phyloP scores from a whole-genome alignment of 768 basidiomycete genomes.

The Suillus plorans region DNA sequence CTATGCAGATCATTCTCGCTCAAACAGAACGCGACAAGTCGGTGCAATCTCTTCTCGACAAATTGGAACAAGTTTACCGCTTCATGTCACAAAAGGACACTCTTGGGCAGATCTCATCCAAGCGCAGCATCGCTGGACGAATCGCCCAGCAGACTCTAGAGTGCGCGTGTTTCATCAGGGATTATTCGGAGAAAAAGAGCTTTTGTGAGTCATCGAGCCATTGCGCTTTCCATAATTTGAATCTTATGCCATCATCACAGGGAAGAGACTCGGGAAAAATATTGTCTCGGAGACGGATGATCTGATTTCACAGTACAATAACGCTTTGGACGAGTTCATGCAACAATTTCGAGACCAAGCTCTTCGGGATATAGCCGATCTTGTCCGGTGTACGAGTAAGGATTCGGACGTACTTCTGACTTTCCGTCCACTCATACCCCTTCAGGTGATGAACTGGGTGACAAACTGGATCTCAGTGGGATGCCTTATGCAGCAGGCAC shows the following conservation, averaged over 20 bases:
- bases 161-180: conserved; percentile 28
- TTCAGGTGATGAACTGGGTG: not conserved
- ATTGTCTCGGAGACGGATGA: not conserved
- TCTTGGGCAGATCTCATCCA: not conserved
- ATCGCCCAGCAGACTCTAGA: conserved; percentile 23
- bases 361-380: not conserved
- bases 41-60: not conserved
- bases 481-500: conserved; percentile 5
- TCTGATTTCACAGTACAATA: not conserved
- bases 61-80: not conserved
- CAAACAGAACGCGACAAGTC: conserved; percentile 4
- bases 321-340: not conserved
- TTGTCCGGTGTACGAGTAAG: not conserved
- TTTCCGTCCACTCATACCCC: not conserved
- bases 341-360: not conserved
- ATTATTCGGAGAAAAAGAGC: conserved; percentile 23
- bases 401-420: not conserved
- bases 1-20: conserved; percentile 1
- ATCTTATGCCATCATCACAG: not conserved
- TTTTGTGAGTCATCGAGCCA: conserved; percentile 13
- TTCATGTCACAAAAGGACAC: conserved; percentile 6
- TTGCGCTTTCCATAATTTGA: no score
- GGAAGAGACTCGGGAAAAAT: conserved; percentile 1
- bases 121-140: not conserved
- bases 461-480: not conserved